Conservation (phyloP, 164 flowering plant species). For the Nymphaea thermarum region DNA sequence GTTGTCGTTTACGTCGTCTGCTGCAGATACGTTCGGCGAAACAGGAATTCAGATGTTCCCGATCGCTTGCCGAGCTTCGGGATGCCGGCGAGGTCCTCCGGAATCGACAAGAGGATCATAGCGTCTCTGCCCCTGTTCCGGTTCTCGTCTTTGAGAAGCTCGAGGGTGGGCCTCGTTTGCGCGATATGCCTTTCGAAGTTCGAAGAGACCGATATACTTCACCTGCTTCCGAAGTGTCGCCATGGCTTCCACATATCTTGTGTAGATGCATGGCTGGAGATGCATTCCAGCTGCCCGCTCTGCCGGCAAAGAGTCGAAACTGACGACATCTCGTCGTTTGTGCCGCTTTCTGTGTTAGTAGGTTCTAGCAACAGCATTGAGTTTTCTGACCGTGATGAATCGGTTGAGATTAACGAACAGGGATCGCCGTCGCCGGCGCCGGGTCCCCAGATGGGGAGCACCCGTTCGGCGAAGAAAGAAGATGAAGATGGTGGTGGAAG, state of each 20-base stretch:
- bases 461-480: neutral
- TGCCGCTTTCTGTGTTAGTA: neutral
- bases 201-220: conserved; percentile 55
- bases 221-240: conserved; percentile 10
- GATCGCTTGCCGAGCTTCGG: conserved; percentile 2
- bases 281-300: conserved; percentile 3
- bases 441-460: neutral
- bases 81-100: conserved; percentile 36
- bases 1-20: conserved; percentile 46
- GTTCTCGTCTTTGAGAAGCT: conserved; percentile 67
- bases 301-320: conserved; percentile 21
- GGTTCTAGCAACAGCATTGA: neutral
- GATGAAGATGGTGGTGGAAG: neutral
- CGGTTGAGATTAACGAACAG: neutral
- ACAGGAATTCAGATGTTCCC: neutral
- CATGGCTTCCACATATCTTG: neutral
- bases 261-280: neutral
- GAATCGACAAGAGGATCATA: conserved; percentile 56
- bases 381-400: neutral
- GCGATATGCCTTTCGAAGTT: conserved; percentile 71
- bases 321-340: conserved; percentile 20
- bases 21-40: conserved; percentile 26
- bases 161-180: conserved; percentile 74
- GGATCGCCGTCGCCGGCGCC: neutral
- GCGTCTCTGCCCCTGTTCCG: conserved; percentile 88